Base-by-base conservation (phyloP, 495 filamentous ascomycete species). In the Evernia prunastri region DNA sequence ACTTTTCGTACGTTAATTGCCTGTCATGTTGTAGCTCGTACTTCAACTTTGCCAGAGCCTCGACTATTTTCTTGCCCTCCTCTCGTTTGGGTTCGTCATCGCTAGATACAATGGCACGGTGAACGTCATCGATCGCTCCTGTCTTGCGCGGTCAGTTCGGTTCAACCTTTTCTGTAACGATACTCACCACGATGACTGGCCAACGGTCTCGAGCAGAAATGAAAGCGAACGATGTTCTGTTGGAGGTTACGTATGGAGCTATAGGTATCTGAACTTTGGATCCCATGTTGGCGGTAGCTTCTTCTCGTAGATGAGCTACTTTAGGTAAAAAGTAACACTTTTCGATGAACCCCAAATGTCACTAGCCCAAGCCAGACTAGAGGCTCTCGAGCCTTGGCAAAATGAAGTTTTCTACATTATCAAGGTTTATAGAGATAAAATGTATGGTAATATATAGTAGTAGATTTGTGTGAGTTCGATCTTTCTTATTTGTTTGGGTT, bases 21-120 rank as follows among this genome's bases (percentile, higher is more conserved):
- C 91, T 82, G 72, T 97, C 84, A 73, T 98, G 94, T 72, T 96
- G 94, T 51, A 97, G 74, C 77, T 98, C 93, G 76, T 97, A 96
- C 77, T 98, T 98, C 66, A 98, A 80, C 69, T 81, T 84, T 18
- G 89, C 87, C 3, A 98, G 79, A 60, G 87, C 83, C 72, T 86
- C 86, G 43, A 96, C 82, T 65, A 98, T 94, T 65, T 73, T 77
- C 77, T 96, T 96, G 65, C 94, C 94, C 70, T 98, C 94, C 33
- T 81, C 82, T 20, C 76, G 72, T 73, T 89, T 88, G 45, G 83
- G 84, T 2, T 82, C 72, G 40, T 89, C 84, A 17, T 79, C 78
- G 29, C 82, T 81, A 35, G 79, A 77, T 27, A 80, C 80, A 0
- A 91, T 86, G 25, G 88, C 82, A 7, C 88, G 88, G 75, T 96